Conservation (phyloP, 345 rosid genomes). For the Gossypium herbaceum region DNA sequence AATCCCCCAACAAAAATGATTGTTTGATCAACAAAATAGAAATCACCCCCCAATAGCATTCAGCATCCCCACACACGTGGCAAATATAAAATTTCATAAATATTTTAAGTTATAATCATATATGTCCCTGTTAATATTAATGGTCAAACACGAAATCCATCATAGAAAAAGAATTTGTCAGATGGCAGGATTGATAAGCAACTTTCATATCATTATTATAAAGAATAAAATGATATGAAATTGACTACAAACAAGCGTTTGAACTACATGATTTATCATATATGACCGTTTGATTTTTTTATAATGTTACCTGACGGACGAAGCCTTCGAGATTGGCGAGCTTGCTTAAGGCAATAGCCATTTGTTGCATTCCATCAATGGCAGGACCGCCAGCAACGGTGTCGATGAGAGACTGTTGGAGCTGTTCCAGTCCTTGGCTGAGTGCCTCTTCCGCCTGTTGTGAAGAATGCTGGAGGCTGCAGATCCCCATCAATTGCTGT, state of each 20-base stretch:
- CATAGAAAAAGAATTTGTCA: neutral
- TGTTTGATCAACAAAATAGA: neutral
- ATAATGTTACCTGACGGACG: slow-evolving; percentile 70
- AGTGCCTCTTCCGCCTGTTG: slow-evolving; percentile 98
- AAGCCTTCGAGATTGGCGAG: slow-evolving; percentile 90
- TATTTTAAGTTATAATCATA: slow-evolving; percentile 23
- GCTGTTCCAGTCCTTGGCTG: slow-evolving; percentile 83
- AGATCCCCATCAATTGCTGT: slow-evolving; percentile 89
- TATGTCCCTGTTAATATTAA: neutral
- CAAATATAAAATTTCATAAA: neutral
- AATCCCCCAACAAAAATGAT: neutral
- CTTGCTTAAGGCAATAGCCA: slow-evolving; percentile 87
- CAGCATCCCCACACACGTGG: neutral
- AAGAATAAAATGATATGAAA: neutral
- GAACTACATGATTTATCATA: too few species aligned
- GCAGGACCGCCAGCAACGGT: slow-evolving; percentile 55
- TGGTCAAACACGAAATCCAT: slow-evolving; percentile 1
- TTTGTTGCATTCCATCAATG: slow-evolving; percentile 84
- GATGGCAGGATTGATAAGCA: neutral
- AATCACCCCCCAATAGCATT: neutral
- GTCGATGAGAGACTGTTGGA: slow-evolving; percentile 86
- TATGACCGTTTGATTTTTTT: too few species aligned
- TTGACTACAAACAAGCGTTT: neutral
- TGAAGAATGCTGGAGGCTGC: slow-evolving; percentile 84
- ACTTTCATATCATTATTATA: neutral